phyloP scores from a whole-genome alignment of 495 filamentous ascomycete species.

The Eremomyces bilateralis region DNA sequence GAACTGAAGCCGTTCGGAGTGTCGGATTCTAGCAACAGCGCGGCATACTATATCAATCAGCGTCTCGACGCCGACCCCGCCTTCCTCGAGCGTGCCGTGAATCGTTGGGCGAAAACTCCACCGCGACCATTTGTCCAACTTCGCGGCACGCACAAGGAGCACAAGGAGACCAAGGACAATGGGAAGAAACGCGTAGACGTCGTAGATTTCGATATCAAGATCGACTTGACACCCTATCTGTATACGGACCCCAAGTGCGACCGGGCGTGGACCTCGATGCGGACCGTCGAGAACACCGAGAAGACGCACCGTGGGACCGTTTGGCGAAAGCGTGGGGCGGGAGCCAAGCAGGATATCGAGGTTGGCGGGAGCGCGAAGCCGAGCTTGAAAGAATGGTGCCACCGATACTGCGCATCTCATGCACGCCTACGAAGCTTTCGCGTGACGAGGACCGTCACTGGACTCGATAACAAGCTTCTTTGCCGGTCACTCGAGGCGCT shows the following conservation, averaged over 20 bases:
- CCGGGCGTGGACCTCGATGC: slow-evolving; percentile 6
- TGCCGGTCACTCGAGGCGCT: slow-evolving; percentile 23
- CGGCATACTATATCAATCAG: neutral
- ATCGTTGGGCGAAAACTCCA: neutral
- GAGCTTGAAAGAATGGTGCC: slow-evolving; percentile 30
- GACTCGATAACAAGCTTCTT: slow-evolving; percentile 27
- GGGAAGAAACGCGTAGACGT: no score
- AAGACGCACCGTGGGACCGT: slow-evolving; percentile 14
- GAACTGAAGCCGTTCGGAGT: neutral
- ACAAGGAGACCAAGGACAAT: slow-evolving; percentile 1
- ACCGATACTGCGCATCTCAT: slow-evolving; percentile 28
- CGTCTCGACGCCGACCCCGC: neutral
- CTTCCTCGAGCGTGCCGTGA: neutral
- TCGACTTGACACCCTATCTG: slow-evolving; percentile 1
- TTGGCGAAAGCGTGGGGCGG: slow-evolving; percentile 9
- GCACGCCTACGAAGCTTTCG: slow-evolving; percentile 27
- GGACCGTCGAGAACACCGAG: slow-evolving; percentile 12
- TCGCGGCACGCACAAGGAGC: neutral
- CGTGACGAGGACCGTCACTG: slow-evolving; percentile 26
- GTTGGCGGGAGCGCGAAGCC: slow-evolving; percentile 4
- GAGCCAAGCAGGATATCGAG: slow-evolving; percentile 12
- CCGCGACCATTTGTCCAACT: neutral
- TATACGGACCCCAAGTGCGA: neutral
- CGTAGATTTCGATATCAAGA: slow-evolving; percentile 11
- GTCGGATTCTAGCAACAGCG: neutral